Evolutionary conservation across 768 basidiomycete species (phyloP), one percentile per base, ranked within the genome.

Genomic region (Omphalotus guepiniiformis): DNA sequence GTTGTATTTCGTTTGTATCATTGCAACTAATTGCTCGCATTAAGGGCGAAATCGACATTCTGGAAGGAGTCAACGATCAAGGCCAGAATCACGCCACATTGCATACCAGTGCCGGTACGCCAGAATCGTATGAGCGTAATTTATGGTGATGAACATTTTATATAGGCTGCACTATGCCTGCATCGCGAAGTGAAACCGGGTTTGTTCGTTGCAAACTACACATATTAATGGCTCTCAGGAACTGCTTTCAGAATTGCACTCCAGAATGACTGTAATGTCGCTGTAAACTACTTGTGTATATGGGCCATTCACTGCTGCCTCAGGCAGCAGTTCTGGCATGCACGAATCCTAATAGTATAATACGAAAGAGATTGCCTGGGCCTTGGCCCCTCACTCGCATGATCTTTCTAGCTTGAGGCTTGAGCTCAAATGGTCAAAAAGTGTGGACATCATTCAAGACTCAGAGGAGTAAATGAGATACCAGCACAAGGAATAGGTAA

Each of bases 31-130:
- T 30, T 28, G 3, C 38, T 11, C 9, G 29, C 6, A 47, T 52
- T 40, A 43, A 68, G 61, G 70, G 69, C 9, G 69, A 71, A 45
- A 60, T 69, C 22, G 67, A 70, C 55, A 67, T 73, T 34, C 54
- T 70, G 57, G 75, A 71, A 62, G 74, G 77, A 34, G 75, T 80
- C 9, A 80, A 80, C 51, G 61, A 76, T 50, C 60, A 67, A 19
- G 53, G 53, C 13, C 69, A 72, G 3, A 71, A 76, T 50, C 58
- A 65, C 47, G 66, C 66, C 3, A 72, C 72, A 0, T 63, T 74
- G 29, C 73, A 75, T 54, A 75, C 76, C 6, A 58, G 60, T 41
- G 51, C 72, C 23, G 63, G 77, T 73, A 16, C 6, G 15, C 16
- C 36, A 38, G 15, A 38, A 7, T 8, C n/a, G 23, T 7, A 25